Evolutionary conservation across 176 grass and related monocot species (phyloP).

Genomic region (Alopecurus myosuroides): DNA sequence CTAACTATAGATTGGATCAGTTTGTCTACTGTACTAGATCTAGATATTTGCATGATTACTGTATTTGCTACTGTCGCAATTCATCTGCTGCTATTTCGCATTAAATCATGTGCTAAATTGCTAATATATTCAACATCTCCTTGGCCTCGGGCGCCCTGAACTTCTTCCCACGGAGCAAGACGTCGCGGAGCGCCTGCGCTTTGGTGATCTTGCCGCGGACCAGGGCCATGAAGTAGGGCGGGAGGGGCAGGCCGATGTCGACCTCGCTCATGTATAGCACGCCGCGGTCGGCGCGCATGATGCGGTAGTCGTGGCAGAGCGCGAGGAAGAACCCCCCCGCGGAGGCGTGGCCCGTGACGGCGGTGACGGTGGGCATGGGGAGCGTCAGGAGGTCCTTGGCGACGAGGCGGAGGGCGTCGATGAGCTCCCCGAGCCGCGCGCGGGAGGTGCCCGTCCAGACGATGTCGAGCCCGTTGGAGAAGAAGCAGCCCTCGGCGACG

Average conservation of each 20-base stretch:
- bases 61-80: too few species aligned
- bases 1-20: too few species aligned
- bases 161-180: slow-evolving; percentile 47
- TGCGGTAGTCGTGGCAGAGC: slow-evolving; percentile 77
- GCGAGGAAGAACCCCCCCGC: slow-evolving; percentile 59
- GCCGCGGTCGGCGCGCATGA: too few species aligned
- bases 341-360: slow-evolving; percentile 74
- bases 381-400: slow-evolving; percentile 64
- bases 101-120: too few species aligned
- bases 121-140: too few species aligned
- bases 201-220: slow-evolving; percentile 66
- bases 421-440: too few species aligned
- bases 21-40: too few species aligned
- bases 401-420: too few species aligned
- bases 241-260: slow-evolving; percentile 74
- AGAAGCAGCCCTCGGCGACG: slow-evolving; percentile 79
- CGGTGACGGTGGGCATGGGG: slow-evolving; percentile 87
- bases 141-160: slow-evolving; percentile 50
- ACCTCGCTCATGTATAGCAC: too few species aligned
- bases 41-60: too few species aligned
- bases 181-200: slow-evolving; percentile 52
- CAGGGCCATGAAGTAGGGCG: slow-evolving; percentile 53
- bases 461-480: slow-evolving; percentile 90
- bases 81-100: too few species aligned
- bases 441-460: too few species aligned